Evolutionary conservation across 2,329 filamentous ascomycete species (phyloP).

Genomic region (Paracorniculantispora psalliotae): DNA sequence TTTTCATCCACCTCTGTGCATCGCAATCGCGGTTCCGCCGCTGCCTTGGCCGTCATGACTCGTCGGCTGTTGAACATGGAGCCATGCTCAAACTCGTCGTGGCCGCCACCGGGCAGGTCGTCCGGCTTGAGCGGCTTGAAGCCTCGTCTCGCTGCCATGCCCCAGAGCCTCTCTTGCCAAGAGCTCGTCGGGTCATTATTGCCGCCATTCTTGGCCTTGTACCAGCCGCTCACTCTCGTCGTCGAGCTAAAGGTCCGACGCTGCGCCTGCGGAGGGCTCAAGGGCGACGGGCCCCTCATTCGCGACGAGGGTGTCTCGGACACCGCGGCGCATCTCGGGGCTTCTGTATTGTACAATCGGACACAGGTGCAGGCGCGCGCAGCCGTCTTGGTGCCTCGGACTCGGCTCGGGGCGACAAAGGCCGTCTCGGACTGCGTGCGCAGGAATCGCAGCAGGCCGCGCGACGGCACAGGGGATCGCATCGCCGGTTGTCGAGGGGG

Average conservation of each 20-base stretch:
- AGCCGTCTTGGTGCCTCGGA: neutral
- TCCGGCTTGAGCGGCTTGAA: constrained; percentile 46
- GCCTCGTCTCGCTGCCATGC: constrained; percentile 32
- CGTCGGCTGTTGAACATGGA: constrained; percentile 64
- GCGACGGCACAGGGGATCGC: constrained; percentile 45
- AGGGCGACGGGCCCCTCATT: too few species aligned
- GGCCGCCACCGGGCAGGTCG: constrained; percentile 52
- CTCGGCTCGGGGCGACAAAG: constrained; percentile 22
- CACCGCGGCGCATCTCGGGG: neutral
- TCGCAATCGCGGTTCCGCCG: constrained; percentile 77
- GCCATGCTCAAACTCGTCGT: constrained; percentile 6
- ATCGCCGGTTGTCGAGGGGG: constrained; percentile 24
- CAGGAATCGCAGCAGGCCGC: constrained; percentile 64
- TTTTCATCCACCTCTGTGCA: constrained; percentile 94
- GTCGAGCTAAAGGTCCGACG: constrained; percentile 17
- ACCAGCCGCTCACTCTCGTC: neutral
- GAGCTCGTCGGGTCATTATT: constrained; percentile 23
- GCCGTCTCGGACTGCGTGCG: constrained; percentile 62
- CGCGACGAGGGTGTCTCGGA: too few species aligned
- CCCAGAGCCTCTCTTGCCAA: constrained; percentile 49
- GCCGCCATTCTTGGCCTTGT: neutral
- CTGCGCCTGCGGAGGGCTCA: constrained; percentile 22
- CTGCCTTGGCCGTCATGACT: constrained; percentile 67
- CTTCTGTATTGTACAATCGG: neutral
- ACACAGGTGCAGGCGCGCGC: neutral